A percentile compares a stretch with the other conserved stretches of the same genome.
Conservation (phyloP, 2,329 filamentous ascomycete species). For the Nemania diffusa region DNA sequence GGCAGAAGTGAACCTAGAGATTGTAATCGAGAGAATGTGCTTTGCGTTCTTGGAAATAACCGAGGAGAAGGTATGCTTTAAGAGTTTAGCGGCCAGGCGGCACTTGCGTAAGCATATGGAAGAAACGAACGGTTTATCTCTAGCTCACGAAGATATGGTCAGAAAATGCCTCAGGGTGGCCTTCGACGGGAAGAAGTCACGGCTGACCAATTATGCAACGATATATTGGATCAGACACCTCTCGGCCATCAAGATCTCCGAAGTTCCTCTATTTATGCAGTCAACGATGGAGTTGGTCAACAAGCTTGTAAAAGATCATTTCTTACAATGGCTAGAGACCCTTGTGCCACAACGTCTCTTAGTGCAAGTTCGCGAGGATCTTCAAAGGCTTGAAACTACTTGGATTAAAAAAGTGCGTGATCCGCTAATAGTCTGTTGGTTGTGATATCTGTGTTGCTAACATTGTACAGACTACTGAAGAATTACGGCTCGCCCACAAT, state of each 20-base stretch:
- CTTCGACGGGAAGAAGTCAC: background rate
- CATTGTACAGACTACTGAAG: background rate
- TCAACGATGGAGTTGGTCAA: background rate
- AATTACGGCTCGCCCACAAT: background rate
- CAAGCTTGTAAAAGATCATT: background rate
- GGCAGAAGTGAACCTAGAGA: background rate
- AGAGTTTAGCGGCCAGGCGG: background rate
- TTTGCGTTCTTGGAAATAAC: background rate
- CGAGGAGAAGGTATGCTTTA: background rate
- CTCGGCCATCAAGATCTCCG: background rate
- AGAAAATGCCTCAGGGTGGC: background rate
- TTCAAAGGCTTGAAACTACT: background rate
- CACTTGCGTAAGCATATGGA: background rate
- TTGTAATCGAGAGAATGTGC: background rate
- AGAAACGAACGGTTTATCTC: background rate
- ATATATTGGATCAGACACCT: conserved; percentile 3
- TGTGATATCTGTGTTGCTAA: background rate
- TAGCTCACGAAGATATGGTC: background rate
- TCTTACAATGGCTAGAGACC: background rate
- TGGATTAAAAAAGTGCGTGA: background rate
- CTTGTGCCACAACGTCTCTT: background rate
- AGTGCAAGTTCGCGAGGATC: background rate
- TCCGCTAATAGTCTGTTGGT: no score
- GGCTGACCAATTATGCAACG: background rate
- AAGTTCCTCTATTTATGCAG: no score